Evolutionary conservation across 2,329 filamentous ascomycete genomes (phyloP).

Genomic region (Aureobasidium vineae): DNA sequence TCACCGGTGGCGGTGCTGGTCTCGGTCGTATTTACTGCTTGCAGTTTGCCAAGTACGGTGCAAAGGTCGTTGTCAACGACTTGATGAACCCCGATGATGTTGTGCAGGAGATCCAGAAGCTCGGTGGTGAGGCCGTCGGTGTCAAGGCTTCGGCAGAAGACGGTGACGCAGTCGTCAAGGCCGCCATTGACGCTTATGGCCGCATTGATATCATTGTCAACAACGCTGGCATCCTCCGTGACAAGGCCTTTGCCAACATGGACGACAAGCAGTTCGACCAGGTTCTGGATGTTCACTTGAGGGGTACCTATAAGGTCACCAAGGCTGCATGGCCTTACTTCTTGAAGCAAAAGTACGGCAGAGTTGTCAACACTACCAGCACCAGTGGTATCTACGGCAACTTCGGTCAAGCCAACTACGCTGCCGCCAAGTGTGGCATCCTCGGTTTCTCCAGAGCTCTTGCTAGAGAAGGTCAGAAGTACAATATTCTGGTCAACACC

Average conservation of each 20-base stretch:
- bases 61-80: constrained; percentile 91
- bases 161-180: constrained; percentile 86
- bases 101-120: constrained; percentile 86
- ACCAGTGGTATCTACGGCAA: constrained; percentile 98
- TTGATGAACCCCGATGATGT: constrained; percentile 87
- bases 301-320: constrained; percentile 93
- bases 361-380: constrained; percentile 93
- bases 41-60: constrained; percentile 80
- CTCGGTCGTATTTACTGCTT: constrained; percentile 90
- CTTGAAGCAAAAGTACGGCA: constrained; percentile 97
- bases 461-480: constrained; percentile 88
- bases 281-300: constrained; percentile 87
- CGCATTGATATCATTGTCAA: constrained; percentile 95
- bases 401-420: constrained; percentile 98
- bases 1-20: constrained; percentile 84
- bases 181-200: constrained; percentile 88
- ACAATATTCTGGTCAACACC: constrained; percentile 98
- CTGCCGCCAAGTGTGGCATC: constrained; percentile 70
- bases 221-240: constrained; percentile 95
- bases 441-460: constrained; percentile 92
- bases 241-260: constrained; percentile 99
- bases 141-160: constrained; percentile 94
- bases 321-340: constrained; percentile 98
- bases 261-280: constrained; percentile 90
- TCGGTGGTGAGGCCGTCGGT: constrained; percentile 84